Base-by-base conservation (phyloP, 1,284 basidiomycete species). In the Cryptococcus sp. region DNA sequence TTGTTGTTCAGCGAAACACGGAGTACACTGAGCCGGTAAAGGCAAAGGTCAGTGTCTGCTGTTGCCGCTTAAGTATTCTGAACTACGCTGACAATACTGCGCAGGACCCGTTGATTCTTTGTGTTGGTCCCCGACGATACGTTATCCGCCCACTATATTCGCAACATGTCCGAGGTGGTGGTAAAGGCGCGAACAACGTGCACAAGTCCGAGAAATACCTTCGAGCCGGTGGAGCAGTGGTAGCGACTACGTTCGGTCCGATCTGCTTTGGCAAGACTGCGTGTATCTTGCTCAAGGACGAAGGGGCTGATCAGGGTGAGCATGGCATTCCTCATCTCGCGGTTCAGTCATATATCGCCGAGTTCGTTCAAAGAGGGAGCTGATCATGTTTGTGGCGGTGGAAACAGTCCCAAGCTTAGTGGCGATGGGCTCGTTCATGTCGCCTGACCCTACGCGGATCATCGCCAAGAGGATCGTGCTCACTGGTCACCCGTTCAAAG, bases 201-300 rank as follows among this genome's bases (percentile, higher is more conserved):
- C 94, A 99, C 83, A 99, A 97, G 73, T 96, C 91, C 59, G 93
- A 98, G 78, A 85, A 90, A n/a, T 99, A 88, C 80, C 81, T 99
- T 25, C 85, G 89, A 42, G 91, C 90, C 67, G 89, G 91, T 2
- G 80, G 82, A 38, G 91, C 92, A 1, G 85, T 83, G 51, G 88
- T 96, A 19, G 91, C 88, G 0, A 95, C 92, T 3, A 85, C 88
- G 0, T 98, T 92, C 72, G 91, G 88, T 3, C 93, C 95, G 0
- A 87, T 95, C 41, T 84, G 87, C 5, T 97, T 97, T 66, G 96
- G 96, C 27, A 89, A 87, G 62, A 86, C 88, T 66, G 85, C 90
- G 4, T 91, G 90, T 69, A 78, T 88, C 16, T 81, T 93, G 57
- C 79, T 94, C 13, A 82, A 83, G 54, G 89, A 90, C 73, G 86